Base-by-base conservation (phyloP, 345 rosid species). In the Gynandropsis gynandra region DNA sequence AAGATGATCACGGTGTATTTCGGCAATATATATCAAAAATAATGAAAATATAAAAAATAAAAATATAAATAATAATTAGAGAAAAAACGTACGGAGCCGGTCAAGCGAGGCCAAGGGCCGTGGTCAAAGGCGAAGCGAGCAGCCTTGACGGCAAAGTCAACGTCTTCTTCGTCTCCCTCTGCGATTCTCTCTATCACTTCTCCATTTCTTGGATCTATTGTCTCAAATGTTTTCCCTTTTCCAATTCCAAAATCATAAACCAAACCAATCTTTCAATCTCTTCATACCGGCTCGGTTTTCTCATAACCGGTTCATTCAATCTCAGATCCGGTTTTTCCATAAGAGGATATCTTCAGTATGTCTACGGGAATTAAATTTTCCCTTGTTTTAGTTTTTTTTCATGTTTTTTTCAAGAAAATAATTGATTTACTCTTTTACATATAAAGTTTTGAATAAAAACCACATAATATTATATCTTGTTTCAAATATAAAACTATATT, bases 51-150 rank as follows among this genome's bases (percentile, higher is more conserved):
- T 10, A 32, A 50, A 58, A 34, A n/a, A 32, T 0, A 10, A 32
- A 24, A 10, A 7, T 15, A 1, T 16, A 24, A 35, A 9, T n/a
- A n/a, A n/a, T n/a, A n/a, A n/a, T n/a, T n/a, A n/a, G n/a, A 42
- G 41, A 7, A n/a, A n/a, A n/a, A 47, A 63, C 83, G 12, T 70
- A 86, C 95, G 42, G 37, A 69, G 35, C 86, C 92, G 32, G 78
- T 32, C 64, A 76, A 50, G 44, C 89, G 80, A 13, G 85, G 81
- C 89, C 89, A 79, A 2, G 81, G 83, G 11, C 89, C 89, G 29
- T 66, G 45, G 18, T 82, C 89, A 44, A 76, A 82, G 27, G 89
- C 89, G 11, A 62, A 57, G 42, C 83, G 85, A 10, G 89, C 89
- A 7, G 81, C 85, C 16, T 66, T 60, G 21, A 82, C 89, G 3